Percentiles rank a stretch among this genome's conserved stretches.
These are phyloP conservation scores for Tothia fuscella DNA, from an alignment of 2,329 filamentous ascomycete species.

Conservation along the genomic window DNA sequence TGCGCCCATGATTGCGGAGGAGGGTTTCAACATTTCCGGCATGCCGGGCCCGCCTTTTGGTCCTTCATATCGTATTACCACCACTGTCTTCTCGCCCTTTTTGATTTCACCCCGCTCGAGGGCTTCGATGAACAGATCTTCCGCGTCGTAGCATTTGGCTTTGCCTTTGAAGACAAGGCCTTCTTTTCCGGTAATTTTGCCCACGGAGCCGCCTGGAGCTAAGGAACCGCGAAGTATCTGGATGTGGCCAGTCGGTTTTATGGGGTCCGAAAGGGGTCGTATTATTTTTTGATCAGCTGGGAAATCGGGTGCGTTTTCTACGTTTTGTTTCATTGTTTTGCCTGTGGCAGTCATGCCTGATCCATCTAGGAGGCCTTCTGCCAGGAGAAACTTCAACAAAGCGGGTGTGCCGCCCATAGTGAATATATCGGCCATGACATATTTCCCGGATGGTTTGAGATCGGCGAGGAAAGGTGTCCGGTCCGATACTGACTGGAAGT, in stretches of 20 bases:
- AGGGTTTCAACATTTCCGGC: constrained; percentile 65
- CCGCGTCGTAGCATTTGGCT: constrained; percentile 57
- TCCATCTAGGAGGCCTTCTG: constrained; percentile 37
- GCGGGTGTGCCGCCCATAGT: constrained; percentile 39
- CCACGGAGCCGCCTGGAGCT: constrained; percentile 57
- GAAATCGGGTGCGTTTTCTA: constrained; percentile 48
- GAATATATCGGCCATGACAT: constrained; percentile 49
- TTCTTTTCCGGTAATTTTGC: constrained; percentile 69
- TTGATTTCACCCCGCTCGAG: constrained; percentile 58
- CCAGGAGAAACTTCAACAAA: constrained; percentile 38
- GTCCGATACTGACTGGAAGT: constrained; percentile 39
- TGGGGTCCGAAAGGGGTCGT: constrained; percentile 53
- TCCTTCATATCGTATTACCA: constrained; percentile 64
- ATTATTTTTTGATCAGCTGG: constrained; percentile 60
- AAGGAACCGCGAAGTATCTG: constrained; percentile 60
- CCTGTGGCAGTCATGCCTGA: constrained; percentile 38
- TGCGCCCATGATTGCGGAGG: constrained; percentile 61
- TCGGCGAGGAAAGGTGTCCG: constrained; percentile 39
- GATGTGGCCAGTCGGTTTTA: constrained; percentile 60
- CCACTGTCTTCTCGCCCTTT: constrained; percentile 65
- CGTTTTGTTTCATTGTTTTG: constrained; percentile 37
- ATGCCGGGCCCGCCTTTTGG: constrained; percentile 64
- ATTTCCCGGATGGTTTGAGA: constrained; percentile 40
- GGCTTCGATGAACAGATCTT: constrained; percentile 56
- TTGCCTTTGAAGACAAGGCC: constrained; percentile 55